Conservation (phyloP, 2,329 filamentous ascomycete genomes). For the Talaromyces pinophilus region DNA sequence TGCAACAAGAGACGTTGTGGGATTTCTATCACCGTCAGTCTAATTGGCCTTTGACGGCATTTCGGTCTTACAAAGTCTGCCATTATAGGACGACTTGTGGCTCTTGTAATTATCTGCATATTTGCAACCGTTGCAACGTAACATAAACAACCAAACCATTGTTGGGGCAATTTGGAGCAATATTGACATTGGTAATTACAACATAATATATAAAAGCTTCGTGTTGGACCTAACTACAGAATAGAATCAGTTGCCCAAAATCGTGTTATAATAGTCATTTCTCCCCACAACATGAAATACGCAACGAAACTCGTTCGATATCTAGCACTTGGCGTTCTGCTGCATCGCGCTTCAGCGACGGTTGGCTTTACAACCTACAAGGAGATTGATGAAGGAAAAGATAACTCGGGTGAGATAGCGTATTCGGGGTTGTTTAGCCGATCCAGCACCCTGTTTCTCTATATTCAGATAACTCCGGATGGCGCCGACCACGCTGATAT, state of each 20-base stretch:
- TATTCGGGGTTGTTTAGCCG: slow-evolving; percentile 7
- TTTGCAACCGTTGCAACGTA: background rate
- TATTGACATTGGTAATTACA: background rate
- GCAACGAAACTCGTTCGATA: background rate
- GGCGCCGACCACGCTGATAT: slow-evolving; percentile 16
- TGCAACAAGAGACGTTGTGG: background rate
- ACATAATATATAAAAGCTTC: background rate
- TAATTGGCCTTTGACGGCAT: background rate
- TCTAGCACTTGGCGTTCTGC: background rate
- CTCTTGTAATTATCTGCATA: background rate
- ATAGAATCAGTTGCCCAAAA: background rate
- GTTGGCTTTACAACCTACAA: slow-evolving; percentile 18
- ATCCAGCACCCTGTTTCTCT: slow-evolving; percentile 15
- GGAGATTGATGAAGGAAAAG: slow-evolving; percentile 9
- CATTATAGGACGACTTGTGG: background rate
- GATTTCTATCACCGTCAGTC: background rate
- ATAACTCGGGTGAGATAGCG: slow-evolving; percentile 10
- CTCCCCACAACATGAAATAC: background rate
- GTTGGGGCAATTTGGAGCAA: background rate
- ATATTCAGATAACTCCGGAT: slow-evolving; percentile 14
- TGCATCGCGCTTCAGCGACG: slow-evolving; percentile 7
- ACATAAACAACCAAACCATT: background rate
- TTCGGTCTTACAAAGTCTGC: background rate
- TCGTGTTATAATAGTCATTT: no score
- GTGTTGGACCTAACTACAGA: no score